phyloP scores from a whole-genome alignment of 1,284 basidiomycete species.

The Fomitopsis betulina region DNA sequence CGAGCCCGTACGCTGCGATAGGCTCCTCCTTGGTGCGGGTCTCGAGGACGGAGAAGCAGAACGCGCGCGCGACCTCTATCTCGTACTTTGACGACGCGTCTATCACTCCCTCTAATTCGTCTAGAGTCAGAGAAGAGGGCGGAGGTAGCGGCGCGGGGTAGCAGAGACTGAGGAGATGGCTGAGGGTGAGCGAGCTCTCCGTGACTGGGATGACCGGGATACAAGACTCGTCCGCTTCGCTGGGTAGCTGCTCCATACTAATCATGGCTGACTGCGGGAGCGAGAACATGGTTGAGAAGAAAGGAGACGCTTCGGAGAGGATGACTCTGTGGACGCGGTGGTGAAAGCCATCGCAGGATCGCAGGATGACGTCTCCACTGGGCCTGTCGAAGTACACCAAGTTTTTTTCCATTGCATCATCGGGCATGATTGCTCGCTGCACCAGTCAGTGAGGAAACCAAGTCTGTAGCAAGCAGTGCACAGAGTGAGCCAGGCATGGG shows the following conservation, averaged over 20 bases:
- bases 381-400: not conserved
- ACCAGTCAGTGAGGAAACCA: not conserved
- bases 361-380: not conserved
- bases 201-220: not conserved
- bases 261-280: slow-evolving; percentile 4
- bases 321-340: slow-evolving; percentile 15
- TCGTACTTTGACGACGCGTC: not conserved
- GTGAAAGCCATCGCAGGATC: slow-evolving; percentile 14
- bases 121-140: not conserved
- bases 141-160: not conserved
- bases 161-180: not conserved
- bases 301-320: slow-evolving; percentile 17
- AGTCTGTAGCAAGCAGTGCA: not conserved
- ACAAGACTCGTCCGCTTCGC: not conserved
- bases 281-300: slow-evolving; percentile 12
- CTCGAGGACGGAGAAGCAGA: not conserved
- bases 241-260: not conserved
- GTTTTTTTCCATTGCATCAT: not conserved
- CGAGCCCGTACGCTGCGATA: not conserved
- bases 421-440: not conserved
- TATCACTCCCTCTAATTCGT: not conserved
- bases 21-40: not conserved
- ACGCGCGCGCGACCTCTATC: not conserved
- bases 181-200: not conserved
- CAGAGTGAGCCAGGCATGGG: not conserved